Conservation (phyloP, 352 stramenopile genomes). For the Phytopythium boreale region DNA sequence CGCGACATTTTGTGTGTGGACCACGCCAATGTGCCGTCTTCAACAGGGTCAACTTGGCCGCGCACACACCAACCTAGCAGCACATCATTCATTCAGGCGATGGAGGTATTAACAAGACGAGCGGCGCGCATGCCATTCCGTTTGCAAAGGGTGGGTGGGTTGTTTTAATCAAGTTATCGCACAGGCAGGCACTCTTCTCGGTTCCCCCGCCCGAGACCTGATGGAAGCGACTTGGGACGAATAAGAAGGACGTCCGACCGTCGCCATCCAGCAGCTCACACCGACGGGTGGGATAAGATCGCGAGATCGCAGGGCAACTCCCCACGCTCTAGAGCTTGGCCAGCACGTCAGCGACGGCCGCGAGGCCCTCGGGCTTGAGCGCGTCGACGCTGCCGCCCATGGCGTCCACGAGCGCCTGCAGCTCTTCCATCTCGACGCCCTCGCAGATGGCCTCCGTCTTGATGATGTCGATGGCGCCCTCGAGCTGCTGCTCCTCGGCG, state of each 20-base stretch:
- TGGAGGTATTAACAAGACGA: too few relatives aligned
- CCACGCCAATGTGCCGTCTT: neutral
- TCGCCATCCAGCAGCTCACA: conserved; percentile 53
- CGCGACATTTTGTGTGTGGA: neutral
- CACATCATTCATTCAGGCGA: too few relatives aligned
- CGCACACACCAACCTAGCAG: neutral
- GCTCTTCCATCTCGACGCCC: conserved; percentile 51
- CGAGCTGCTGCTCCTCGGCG: conserved; percentile 53
- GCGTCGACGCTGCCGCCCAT: conserved; percentile 12
- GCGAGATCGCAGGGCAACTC: neutral
- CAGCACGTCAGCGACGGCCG: neutral
- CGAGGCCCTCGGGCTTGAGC: conserved; percentile 17
- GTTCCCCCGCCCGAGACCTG: too few relatives aligned
- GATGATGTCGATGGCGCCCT: conserved; percentile 58
- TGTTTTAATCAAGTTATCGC: too few relatives aligned
- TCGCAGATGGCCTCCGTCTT: conserved; percentile 81
- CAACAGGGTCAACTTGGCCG: neutral
- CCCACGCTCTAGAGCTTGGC: neutral
- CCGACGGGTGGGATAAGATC: too few relatives aligned
- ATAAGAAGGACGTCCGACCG: conserved; percentile 3
- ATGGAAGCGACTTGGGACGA: too few relatives aligned
- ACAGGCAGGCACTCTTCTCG: too few relatives aligned
- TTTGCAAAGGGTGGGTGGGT: too few relatives aligned
- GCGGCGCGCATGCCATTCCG: too few relatives aligned
- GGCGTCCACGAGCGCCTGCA: conserved; percentile 42